Evolutionary conservation across 441 rosid genomes (phyloP), one percentile per base, ranked within the genome.

Genomic region (Aquilaria agallochum): DNA sequence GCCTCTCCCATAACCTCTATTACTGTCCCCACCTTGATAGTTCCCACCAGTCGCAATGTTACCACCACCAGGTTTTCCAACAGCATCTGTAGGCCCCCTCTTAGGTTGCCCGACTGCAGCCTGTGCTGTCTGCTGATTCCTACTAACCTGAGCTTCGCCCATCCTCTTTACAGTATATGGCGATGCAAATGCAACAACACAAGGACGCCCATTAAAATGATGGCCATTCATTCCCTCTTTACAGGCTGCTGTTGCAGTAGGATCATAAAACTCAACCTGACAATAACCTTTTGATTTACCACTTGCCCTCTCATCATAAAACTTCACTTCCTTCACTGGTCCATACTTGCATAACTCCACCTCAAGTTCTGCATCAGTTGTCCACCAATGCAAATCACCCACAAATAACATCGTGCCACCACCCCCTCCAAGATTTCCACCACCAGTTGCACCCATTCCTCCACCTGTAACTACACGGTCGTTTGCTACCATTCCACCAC

Each of bases 311-410:
- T 92, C 98, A 50, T 92, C 98, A 59, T 85, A 92, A 68, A 89
- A 92, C 76, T 89, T 92, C 50, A 92, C 80, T 78, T 92, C 96
- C 76, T 92, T 92, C 13, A 87, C 89, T 68, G 81, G 83, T 67
- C 98, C 98, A 69, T 83, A 92, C 66, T 86, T 94, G 73, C 87
- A 81, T 59, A 85, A 85, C 60, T 80, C 81, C 55, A 80, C 70
- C 76, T 94, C 99, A 67, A 94, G 80, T 78, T 94, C 99, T 5
- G 87, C 90, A 82, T 94, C 99, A 31, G 97, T 94, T 7, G 99
- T 94, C 99, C 99, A 94, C 99, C 99, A 94, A 68, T 94, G 97
- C 64, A 94, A 75, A 70, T 91, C 99, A 48, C 97, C 99, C 14
- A 94, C 96, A 73, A 83, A 89, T 63, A 94, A 71, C 85, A 80